phyloP scores from a whole-genome alignment of 306 rosid species.

The Citrullus colocynthis region DNA sequence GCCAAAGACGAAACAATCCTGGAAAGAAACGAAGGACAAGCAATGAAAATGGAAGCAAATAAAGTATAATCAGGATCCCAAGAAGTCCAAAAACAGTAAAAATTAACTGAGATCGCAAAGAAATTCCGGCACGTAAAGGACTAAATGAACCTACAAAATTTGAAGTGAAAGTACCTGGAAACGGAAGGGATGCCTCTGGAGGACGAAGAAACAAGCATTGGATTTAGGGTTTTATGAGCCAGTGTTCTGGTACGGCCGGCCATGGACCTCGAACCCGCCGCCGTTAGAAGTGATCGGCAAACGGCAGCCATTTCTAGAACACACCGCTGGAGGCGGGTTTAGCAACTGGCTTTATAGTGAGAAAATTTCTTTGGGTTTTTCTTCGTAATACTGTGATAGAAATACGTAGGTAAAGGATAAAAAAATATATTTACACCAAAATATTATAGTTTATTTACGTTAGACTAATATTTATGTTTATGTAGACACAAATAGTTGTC shows the following conservation, averaged over 20 bases:
- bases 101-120: not conserved
- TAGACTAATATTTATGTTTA: no score
- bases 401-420: no score
- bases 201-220: slow-evolving; percentile 25
- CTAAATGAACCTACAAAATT: not conserved
- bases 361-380: not conserved
- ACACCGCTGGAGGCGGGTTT: not conserved
- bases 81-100: not conserved
- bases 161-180: slow-evolving; percentile 34
- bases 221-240: slow-evolving; percentile 19
- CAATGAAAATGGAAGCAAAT: not conserved
- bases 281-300: slow-evolving; percentile 53
- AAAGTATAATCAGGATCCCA: not conserved
- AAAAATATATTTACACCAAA: no score
- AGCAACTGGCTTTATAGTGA: not conserved
- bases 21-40: not conserved
- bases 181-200: slow-evolving; percentile 27
- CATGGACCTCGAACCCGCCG: slow-evolving; percentile 38
- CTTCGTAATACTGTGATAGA: not conserved
- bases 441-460: no score
- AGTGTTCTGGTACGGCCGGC: slow-evolving; percentile 34
- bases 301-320: slow-evolving; percentile 4
- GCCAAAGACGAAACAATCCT: slow-evolving; percentile 56
- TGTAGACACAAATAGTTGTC: no score
- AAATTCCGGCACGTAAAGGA: not conserved